Evolutionary conservation across 176 grass and related monocot genomes (phyloP).

Genomic region (Aegilops umbellulata): DNA sequence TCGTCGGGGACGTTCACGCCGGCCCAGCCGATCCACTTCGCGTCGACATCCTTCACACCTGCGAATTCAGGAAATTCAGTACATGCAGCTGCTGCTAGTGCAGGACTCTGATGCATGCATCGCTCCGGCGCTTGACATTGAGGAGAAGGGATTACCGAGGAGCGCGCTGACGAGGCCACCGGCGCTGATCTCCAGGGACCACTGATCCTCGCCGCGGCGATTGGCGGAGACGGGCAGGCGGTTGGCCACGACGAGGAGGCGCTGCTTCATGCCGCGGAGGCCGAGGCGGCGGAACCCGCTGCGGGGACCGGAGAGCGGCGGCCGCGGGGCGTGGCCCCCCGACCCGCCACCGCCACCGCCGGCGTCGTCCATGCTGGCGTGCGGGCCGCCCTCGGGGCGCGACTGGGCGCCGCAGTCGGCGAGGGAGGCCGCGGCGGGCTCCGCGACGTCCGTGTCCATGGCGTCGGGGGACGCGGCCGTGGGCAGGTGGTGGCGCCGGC

Average conservation of each 20-base stretch:
- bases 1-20: constrained; percentile 95
- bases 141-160: constrained; percentile 61
- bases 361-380: constrained; percentile 35
- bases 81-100: background rate
- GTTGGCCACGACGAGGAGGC: constrained; percentile 95
- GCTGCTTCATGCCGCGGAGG: constrained; percentile 86
- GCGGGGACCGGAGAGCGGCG: constrained; percentile 35
- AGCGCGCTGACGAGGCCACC: constrained; percentile 94
- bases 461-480: constrained; percentile 12
- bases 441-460: constrained; percentile 40
- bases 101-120: constrained; percentile 26
- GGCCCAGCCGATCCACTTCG: constrained; percentile 99
- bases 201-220: constrained; percentile 80
- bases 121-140: constrained; percentile 15
- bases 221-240: constrained; percentile 90
- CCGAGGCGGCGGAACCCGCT: constrained; percentile 47
- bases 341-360: background rate
- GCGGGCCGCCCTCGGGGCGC: background rate
- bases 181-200: constrained; percentile 96
- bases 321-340: constrained; percentile 18
- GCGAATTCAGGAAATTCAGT: background rate
- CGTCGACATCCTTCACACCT: constrained; percentile 98
- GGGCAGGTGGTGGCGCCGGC: constrained; percentile 22
- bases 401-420: constrained; percentile 11
- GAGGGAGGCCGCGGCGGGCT: constrained; percentile 10